phyloP scores from a whole-genome alignment of 495 filamentous ascomycete genomes.

The Podospora anserina region DNA sequence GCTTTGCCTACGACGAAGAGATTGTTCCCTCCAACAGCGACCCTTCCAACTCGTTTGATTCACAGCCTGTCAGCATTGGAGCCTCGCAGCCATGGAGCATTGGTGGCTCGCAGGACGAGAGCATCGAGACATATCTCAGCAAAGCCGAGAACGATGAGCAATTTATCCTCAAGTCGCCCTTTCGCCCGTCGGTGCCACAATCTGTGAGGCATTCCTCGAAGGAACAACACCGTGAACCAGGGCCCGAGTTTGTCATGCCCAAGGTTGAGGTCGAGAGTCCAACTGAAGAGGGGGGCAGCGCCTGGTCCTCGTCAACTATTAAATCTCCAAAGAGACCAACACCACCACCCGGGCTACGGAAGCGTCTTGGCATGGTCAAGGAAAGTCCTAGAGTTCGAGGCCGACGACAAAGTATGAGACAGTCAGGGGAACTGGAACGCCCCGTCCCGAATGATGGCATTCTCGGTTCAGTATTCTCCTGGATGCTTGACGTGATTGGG shows the following conservation, averaged over 20 bases:
- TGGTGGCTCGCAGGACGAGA: constrained; percentile 46
- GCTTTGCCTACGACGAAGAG: constrained; percentile 33
- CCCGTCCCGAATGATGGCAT: neutral
- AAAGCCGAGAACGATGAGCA: constrained; percentile 44
- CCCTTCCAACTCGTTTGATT: constrained; percentile 37
- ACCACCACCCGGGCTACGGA: constrained; percentile 24
- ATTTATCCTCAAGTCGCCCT: constrained; percentile 42
- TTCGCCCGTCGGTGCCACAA: constrained; percentile 42
- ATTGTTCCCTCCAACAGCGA: constrained; percentile 36
- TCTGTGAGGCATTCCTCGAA: constrained; percentile 36
- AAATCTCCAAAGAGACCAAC: constrained; percentile 13
- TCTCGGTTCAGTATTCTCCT: constrained; percentile 30
- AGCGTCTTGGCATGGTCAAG: constrained; percentile 20
- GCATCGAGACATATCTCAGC: constrained; percentile 41
- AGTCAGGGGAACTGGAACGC: neutral
- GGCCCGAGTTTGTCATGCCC: constrained; percentile 45
- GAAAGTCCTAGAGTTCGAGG: constrained; percentile 13
- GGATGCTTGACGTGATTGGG: constrained; percentile 48
- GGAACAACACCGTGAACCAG: constrained; percentile 33
- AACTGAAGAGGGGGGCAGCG: constrained; percentile 19
- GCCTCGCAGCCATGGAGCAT: constrained; percentile 35
- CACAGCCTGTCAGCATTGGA: constrained; percentile 34
- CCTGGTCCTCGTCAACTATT: constrained; percentile 26
- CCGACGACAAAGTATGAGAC: constrained; percentile 10
- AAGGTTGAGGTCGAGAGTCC: constrained; percentile 35